phyloP scores from a whole-genome alignment of 805 yeast species.

The Priceomyces medius region DNA sequence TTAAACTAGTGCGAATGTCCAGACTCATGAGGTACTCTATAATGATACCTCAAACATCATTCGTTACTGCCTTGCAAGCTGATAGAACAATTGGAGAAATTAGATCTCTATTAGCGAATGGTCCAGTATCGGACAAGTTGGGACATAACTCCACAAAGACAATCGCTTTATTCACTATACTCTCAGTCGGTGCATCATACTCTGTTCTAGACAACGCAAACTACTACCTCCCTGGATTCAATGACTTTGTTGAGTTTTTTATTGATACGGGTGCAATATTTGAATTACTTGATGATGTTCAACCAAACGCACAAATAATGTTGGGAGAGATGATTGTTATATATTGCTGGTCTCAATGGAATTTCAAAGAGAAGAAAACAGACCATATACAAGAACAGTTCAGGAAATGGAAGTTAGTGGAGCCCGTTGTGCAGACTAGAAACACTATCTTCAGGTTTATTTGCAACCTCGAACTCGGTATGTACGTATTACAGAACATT shows the following conservation, averaged over 20 bases:
- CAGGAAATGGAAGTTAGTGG: constrained; percentile 28
- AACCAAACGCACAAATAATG: constrained; percentile 22
- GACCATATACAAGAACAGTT: constrained; percentile 19
- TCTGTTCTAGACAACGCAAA: constrained; percentile 12
- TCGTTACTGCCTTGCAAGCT: constrained; percentile 23
- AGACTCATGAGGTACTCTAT: constrained; percentile 11
- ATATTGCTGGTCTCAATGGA: constrained; percentile 50
- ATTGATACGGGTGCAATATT: constrained; percentile 38
- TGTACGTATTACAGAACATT: constrained; percentile 17
- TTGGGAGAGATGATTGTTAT: constrained; percentile 42
- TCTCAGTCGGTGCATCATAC: constrained; percentile 33
- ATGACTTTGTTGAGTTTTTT: constrained; percentile 37
- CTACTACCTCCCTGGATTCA: constrained; percentile 37
- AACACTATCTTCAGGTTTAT: constrained; percentile 30
- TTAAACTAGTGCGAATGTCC: constrained; percentile 12
- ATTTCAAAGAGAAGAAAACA: constrained; percentile 19
- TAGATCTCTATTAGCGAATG: constrained; percentile 8
- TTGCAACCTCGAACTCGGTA: constrained; percentile 34
- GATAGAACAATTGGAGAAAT: constrained; percentile 21
- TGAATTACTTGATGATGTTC: constrained; percentile 23
- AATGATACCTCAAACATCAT: constrained; percentile 12
- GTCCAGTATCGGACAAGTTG: not conserved
- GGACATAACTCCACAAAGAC: constrained; percentile 23
- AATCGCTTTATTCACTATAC: constrained; percentile 27
- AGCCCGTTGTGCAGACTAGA: constrained; percentile 30